A percentile compares a stretch with the other conserved stretches of the same genome.
Conservation (phyloP, 345 rosid species). For the Populus simonii region DNA sequence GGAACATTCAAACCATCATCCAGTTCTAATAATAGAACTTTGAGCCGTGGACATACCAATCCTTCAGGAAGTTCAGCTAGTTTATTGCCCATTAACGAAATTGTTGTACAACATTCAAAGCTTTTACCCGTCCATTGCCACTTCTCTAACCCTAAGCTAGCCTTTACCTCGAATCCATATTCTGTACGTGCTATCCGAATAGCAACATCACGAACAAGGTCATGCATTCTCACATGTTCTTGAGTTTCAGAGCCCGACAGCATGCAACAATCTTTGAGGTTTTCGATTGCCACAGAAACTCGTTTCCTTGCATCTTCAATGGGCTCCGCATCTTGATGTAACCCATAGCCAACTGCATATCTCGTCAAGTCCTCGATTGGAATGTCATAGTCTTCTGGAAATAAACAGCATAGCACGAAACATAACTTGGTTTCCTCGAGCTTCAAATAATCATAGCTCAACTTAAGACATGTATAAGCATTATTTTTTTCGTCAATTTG, state of each 20-base stretch:
- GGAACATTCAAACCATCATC: not conserved
- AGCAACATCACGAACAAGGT: constrained; percentile 14
- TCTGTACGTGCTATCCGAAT: not conserved
- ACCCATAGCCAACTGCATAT: no score
- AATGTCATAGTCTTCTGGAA: not conserved
- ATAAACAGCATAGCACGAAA: constrained; percentile 6
- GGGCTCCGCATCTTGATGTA: no score
- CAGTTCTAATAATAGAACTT: not conserved
- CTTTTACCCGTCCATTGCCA: not conserved
- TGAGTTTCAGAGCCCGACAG: not conserved
- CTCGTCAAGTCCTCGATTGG: no score
- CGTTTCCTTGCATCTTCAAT: no score
- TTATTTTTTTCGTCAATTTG: not conserved
- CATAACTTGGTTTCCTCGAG: constrained; percentile 11
- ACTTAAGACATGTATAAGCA: constrained; percentile 10
- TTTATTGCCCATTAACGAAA: constrained; percentile 4
- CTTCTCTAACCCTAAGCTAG: not conserved
- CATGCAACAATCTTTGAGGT: constrained; percentile 10
- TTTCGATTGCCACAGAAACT: not conserved
- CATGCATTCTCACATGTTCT: constrained; percentile 10
- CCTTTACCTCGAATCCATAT: not conserved
- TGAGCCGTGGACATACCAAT: not conserved
- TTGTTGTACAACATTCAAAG: not conserved
- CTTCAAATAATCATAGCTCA: constrained; percentile 14
- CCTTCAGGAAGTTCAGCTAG: not conserved